Evolutionary conservation across 2,329 filamentous ascomycete species (phyloP).

Genomic region (Colletotrichum simmondsii): DNA sequence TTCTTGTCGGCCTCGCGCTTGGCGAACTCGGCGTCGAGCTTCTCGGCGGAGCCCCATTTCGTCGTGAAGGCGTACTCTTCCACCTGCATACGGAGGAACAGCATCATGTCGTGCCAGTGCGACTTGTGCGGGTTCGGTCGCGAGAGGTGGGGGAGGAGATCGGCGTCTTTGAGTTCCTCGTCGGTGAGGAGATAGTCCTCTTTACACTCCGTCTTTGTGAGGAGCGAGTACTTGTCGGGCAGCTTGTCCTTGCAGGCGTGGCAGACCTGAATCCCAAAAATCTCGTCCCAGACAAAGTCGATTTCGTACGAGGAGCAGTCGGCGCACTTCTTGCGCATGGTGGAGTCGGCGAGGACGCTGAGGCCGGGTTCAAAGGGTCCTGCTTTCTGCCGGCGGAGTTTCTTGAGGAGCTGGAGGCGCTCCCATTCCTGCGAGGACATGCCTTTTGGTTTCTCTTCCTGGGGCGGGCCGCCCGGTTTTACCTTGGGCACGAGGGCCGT

Average conservation of each 20-base stretch:
- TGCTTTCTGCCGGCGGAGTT: constrained; percentile 76
- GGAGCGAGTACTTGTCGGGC: constrained; percentile 91
- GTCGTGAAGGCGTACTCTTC: constrained; percentile 90
- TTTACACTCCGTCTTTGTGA: constrained; percentile 96
- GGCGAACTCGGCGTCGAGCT: constrained; percentile 89
- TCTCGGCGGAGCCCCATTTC: constrained; percentile 92
- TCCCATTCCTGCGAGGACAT: constrained; percentile 97
- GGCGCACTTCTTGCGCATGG: constrained; percentile 77
- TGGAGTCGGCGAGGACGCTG: constrained; percentile 75
- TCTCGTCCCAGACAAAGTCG: constrained; percentile 94
- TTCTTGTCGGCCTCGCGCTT: constrained; percentile 83
- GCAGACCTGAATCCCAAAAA: constrained; percentile 82
- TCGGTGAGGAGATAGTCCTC: constrained; percentile 94
- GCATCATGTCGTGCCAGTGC: constrained; percentile 99
- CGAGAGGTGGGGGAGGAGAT: constrained; percentile 87
- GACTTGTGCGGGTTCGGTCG: constrained; percentile 95
- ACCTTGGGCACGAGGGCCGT: constrained; percentile 68
- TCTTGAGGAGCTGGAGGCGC: constrained; percentile 78
- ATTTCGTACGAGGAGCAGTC: constrained; percentile 90
- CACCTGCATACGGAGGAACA: constrained; percentile 92
- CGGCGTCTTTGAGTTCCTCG: constrained; percentile 89
- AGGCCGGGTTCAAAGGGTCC: constrained; percentile 91
- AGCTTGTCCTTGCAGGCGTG: constrained; percentile 86
- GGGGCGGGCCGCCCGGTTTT: constrained; percentile 49
- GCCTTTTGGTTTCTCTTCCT: constrained; percentile 79